phyloP scores from a whole-genome alignment of 2,329 filamentous ascomycete species.

The Stagonosporopsis cucurbitacearum region DNA sequence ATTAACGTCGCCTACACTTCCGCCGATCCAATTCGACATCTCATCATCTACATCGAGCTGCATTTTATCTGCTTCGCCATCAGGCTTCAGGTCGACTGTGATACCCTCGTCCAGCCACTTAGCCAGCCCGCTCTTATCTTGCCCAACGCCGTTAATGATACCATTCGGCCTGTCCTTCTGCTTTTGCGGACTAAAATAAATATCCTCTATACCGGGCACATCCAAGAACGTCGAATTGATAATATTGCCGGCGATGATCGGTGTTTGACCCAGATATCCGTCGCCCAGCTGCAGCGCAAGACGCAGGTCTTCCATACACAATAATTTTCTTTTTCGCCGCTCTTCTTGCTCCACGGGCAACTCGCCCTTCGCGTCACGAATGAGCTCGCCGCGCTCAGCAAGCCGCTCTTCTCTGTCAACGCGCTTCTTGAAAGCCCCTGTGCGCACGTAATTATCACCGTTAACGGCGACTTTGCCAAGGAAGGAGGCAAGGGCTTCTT shows the following conservation, averaged over 20 bases:
- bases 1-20: conserved; percentile 37
- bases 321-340: conserved; percentile 71
- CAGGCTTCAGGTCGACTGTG: conserved; percentile 2
- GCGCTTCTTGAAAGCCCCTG: conserved; percentile 76
- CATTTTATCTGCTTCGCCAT: conserved; percentile 34
- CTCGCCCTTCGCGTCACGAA: conserved; percentile 76
- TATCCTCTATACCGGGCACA: conserved; percentile 37
- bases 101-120: conserved; percentile 16
- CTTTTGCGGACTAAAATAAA: conserved; percentile 17
- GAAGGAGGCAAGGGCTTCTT: conserved; percentile 63
- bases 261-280: conserved; percentile 77
- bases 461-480: conserved; percentile 63
- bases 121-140: conserved; percentile 15
- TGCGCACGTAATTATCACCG: conserved; percentile 69
- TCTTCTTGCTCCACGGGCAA: conserved; percentile 82
- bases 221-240: conserved; percentile 72
- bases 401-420: conserved; percentile 78
- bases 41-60: conserved; percentile 47
- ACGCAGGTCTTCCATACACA: conserved; percentile 80
- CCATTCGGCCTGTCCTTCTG: conserved; percentile 5
- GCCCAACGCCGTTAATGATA: conserved; percentile 30
- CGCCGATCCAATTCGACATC: conserved; percentile 50
- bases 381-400: conserved; percentile 73
- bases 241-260: conserved; percentile 73
- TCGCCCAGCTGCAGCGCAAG: conserved; percentile 79